phyloP scores from a whole-genome alignment of 108 stramenopile species.

The Fragilaria radians region DNA sequence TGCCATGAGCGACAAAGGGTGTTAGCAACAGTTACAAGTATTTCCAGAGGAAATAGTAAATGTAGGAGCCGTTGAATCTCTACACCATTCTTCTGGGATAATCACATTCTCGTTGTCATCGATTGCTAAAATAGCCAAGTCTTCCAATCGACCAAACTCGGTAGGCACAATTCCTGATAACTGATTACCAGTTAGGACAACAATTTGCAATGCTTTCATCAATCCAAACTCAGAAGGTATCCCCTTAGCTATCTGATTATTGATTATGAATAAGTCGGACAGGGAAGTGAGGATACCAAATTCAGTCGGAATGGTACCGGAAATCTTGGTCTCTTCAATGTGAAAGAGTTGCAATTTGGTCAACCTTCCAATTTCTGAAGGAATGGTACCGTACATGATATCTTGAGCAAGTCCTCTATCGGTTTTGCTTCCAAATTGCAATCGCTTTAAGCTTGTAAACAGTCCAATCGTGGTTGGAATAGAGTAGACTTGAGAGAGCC shows the following conservation, averaged over 20 bases:
- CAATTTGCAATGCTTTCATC: neutral
- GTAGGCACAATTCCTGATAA: neutral
- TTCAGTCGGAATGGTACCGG: conserved; percentile 8
- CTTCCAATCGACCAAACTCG: neutral
- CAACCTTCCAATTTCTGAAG: conserved; percentile 1
- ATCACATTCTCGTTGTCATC: neutral
- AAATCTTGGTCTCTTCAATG: neutral
- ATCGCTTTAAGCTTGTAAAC: neutral
- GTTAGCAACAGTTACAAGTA: no score
- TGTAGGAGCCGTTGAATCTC: no score
- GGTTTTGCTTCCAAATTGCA: neutral
- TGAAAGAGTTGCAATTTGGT: neutral
- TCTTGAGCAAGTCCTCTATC: neutral
- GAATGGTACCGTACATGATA: neutral
- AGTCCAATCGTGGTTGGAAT: neutral
- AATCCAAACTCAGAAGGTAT: conserved; percentile 10
- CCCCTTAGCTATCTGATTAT: neutral
- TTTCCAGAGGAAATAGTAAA: no score
- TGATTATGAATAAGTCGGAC: neutral
- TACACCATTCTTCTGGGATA: neutral
- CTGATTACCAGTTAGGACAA: conserved; percentile 8
- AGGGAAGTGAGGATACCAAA: neutral
- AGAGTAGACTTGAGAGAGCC: neutral
- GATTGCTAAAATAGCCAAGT: neutral
- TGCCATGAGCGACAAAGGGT: no score